Percentiles rank a stretch among this genome's conserved stretches.
These are phyloP conservation scores for Thuja plicata DNA, from an alignment of 83 land plant genomes.

Conservation along the genomic window DNA sequence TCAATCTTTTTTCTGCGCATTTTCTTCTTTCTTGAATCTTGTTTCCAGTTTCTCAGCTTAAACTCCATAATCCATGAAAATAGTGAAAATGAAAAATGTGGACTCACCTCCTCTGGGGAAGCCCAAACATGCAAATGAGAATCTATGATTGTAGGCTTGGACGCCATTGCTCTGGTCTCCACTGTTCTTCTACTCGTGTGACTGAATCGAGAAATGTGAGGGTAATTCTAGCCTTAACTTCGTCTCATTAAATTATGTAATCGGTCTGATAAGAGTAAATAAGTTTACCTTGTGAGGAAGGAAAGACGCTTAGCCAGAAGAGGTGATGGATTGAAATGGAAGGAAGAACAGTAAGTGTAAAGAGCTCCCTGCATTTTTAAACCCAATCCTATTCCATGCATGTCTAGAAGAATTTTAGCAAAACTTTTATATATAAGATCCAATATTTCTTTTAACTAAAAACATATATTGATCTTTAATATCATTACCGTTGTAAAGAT, in stretches of 20 bases:
- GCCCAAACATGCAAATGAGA: conserved; percentile 82
- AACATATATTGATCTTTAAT: too few relatives aligned
- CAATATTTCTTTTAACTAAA: too few relatives aligned
- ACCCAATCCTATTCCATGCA: background rate
- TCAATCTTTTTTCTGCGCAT: background rate
- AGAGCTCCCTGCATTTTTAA: background rate
- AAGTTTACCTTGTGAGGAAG: background rate
- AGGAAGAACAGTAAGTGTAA: background rate
- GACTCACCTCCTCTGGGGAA: conserved; percentile 63
- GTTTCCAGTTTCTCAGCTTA: background rate
- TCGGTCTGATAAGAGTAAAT: background rate
- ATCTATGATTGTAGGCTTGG: conserved; percentile 37
- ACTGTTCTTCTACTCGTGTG: background rate
- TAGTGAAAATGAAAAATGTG: background rate
- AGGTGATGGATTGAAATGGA: background rate
- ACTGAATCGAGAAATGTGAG: background rate
- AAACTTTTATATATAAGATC: too few relatives aligned
- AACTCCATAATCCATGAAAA: background rate
- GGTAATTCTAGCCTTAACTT: background rate
- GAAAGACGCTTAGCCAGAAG: background rate
- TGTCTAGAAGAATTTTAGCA: too few relatives aligned
- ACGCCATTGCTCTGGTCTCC: conserved; percentile 2
- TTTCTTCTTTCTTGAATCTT: too few relatives aligned
- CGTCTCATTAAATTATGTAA: background rate
- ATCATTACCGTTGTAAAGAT: too few relatives aligned